Conservation (phyloP, 192 early-diverging fungal species). For the Paraglomus brasilianum region DNA sequence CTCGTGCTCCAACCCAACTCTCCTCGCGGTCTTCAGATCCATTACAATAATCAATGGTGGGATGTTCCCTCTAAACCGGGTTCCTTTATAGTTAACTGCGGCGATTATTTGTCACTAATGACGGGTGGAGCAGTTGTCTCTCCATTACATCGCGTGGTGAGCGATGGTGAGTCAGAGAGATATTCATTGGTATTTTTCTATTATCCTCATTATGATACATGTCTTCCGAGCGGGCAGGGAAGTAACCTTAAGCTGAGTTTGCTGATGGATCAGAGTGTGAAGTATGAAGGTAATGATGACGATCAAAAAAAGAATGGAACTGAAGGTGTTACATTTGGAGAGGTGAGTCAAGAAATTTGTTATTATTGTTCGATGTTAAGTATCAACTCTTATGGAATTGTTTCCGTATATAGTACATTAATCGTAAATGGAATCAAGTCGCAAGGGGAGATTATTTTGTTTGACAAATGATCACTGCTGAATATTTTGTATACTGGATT, state of each 20-base stretch:
- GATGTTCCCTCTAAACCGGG: conserved; percentile 49
- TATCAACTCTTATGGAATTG: neutral
- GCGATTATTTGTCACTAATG: conserved; percentile 60
- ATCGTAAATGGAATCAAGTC: conserved; percentile 28
- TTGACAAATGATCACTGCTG: too few relatives aligned
- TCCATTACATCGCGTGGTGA: conserved; percentile 60
- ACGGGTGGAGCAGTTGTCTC: conserved; percentile 49
- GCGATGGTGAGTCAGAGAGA: conserved; percentile 42
- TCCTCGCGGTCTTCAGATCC: conserved; percentile 51
- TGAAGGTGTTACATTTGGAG: conserved; percentile 2
- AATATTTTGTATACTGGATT: too few relatives aligned
- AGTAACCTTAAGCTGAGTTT: conserved; percentile 22
- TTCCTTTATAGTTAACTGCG: conserved; percentile 59
- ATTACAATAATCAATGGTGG: conserved; percentile 43
- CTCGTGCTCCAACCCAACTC: conserved; percentile 50
- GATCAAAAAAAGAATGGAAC: neutral
- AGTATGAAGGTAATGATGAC: neutral
- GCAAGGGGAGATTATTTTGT: neutral
- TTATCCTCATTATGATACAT: conserved; percentile 57
- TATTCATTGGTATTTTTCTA: conserved; percentile 62
- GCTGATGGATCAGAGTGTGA: conserved; percentile 6
- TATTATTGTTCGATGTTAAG: neutral
- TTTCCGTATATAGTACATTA: conserved; percentile 5
- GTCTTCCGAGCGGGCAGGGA: conserved; percentile 41
- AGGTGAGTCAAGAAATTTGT: neutral